phyloP scores from a whole-genome alignment of 768 basidiomycete genomes.

The Glaciozyma antarctica region DNA sequence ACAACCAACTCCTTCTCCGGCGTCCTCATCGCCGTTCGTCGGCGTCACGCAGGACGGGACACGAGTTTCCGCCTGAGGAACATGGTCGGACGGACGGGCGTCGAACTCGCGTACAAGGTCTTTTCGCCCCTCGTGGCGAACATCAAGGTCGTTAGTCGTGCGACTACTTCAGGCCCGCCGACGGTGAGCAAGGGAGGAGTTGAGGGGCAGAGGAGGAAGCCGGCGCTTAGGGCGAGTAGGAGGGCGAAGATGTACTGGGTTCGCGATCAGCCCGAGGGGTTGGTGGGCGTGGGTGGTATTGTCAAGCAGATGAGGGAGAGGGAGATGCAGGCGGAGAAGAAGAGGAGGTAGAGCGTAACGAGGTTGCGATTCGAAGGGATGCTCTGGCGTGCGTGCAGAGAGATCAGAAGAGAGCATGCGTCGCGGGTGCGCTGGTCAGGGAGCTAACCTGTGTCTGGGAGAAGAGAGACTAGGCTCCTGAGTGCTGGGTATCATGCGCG shows the following conservation, averaged over 20 bases:
- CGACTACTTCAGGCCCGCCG: slow-evolving; percentile 21
- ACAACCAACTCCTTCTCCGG: slow-evolving; percentile 58
- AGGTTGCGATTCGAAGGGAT: not conserved
- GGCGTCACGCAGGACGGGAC: slow-evolving; percentile 61
- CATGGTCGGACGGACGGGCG: slow-evolving; percentile 78
- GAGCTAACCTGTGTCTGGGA: too few species aligned
- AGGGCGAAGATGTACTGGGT: slow-evolving; percentile 33
- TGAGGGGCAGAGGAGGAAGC: slow-evolving; percentile 18
- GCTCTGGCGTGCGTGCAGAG: not conserved
- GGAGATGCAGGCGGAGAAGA: not conserved
- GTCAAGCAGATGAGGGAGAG: slow-evolving; percentile 8
- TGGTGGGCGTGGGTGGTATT: not conserved
- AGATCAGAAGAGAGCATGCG: too few species aligned
- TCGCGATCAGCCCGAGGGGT: slow-evolving; percentile 26
- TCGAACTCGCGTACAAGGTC: slow-evolving; percentile 85
- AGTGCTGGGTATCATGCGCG: too few species aligned
- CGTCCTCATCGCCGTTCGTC: slow-evolving; percentile 67
- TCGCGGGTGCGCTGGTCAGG: too few species aligned
- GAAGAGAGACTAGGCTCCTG: too few species aligned
- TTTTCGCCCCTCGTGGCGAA: slow-evolving; percentile 79
- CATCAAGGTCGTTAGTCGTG: slow-evolving; percentile 56
- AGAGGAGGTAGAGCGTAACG: not conserved
- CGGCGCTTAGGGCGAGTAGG: slow-evolving; percentile 11
- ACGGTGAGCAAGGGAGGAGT: slow-evolving; percentile 21
- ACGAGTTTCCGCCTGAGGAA: slow-evolving; percentile 84